Evolutionary conservation across 345 rosid species (phyloP).

Genomic region (Aurinia saxatilis): DNA sequence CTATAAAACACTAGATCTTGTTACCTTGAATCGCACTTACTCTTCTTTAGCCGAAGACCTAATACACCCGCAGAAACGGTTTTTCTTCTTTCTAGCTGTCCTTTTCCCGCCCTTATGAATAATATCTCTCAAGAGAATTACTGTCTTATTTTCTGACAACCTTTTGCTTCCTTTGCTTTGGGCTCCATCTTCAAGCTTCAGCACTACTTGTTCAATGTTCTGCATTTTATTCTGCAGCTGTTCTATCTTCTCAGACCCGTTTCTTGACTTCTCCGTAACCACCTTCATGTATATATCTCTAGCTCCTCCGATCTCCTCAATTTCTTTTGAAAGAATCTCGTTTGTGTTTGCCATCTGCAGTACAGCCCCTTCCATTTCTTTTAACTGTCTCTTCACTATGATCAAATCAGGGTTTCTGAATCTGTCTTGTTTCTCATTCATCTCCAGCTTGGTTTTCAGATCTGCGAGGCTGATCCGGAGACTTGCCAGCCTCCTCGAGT

Average conservation of each 20-base stretch:
- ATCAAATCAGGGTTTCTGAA: constrained; percentile 42
- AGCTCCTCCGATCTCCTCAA: constrained; percentile 36
- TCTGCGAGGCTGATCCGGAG: constrained; percentile 56
- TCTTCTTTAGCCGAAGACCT: constrained; percentile 49
- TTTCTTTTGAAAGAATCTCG: constrained; percentile 40
- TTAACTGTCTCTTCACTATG: constrained; percentile 51
- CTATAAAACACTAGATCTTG: not conserved
- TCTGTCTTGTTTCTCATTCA: constrained; percentile 46
- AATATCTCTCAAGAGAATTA: constrained; percentile 58
- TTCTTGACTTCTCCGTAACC: constrained; percentile 49
- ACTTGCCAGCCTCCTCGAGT: constrained; percentile 53
- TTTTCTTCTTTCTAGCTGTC: constrained; percentile 44
- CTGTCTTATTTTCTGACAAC: constrained; percentile 38
- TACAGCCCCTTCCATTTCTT: constrained; percentile 62
- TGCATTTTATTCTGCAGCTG: constrained; percentile 65
- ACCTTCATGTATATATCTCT: constrained; percentile 32
- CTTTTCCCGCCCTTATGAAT: constrained; percentile 46
- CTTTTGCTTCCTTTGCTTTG: constrained; percentile 41
- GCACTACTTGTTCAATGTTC: constrained; percentile 48
- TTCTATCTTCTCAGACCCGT: constrained; percentile 69
- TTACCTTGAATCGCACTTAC: constrained; percentile 21
- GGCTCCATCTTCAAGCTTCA: constrained; percentile 62
- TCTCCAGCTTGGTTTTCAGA: constrained; percentile 53
- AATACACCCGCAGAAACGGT: constrained; percentile 60
- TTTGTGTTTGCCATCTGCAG: constrained; percentile 46